These are phyloP conservation scores for Suillus hirtellus DNA, from an alignment of 768 basidiomycete genomes.

Conservation along the genomic window DNA sequence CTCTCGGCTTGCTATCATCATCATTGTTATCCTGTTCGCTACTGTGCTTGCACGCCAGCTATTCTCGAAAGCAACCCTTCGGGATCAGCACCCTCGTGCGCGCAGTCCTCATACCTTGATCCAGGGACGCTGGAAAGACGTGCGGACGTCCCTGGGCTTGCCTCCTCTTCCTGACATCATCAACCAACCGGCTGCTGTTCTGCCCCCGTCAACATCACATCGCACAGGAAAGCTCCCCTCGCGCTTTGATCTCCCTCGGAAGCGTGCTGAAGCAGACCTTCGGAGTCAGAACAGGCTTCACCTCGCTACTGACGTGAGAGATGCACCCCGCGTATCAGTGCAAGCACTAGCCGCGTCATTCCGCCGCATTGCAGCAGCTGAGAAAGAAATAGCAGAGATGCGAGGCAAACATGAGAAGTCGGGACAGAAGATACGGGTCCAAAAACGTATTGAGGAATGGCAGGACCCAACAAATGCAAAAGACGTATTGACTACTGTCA, in stretches of 20 bases:
- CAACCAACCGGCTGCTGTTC: conserved; percentile 9
- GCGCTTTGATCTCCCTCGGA: conserved; percentile 26
- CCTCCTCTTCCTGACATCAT: conserved; percentile 23
- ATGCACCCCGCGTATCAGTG: conserved; percentile 9
- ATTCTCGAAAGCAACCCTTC: background rate
- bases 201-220: background rate
- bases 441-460: background rate
- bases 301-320: conserved; percentile 25
- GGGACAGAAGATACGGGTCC: conserved; percentile 8
- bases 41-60: conserved; percentile 21
- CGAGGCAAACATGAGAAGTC: conserved; percentile 6
- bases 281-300: conserved; percentile 21
- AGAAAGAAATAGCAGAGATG: conserved; percentile 10
- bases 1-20: conserved; percentile 19
- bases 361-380: conserved; percentile 3
- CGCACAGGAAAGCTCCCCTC: conserved; percentile 17
- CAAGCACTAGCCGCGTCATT: conserved; percentile 14
- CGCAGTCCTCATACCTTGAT: conserved; percentile 12
- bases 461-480: conserved; percentile 6
- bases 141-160: conserved; percentile 33
- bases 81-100: background rate
- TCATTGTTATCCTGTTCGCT: conserved; percentile 27
- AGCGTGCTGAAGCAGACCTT: conserved; percentile 16
- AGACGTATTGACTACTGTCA: conserved; percentile 7
- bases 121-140: conserved; percentile 35